phyloP scores from a whole-genome alignment of 176 grass and related monocot species.

The Carex littledalei region DNA sequence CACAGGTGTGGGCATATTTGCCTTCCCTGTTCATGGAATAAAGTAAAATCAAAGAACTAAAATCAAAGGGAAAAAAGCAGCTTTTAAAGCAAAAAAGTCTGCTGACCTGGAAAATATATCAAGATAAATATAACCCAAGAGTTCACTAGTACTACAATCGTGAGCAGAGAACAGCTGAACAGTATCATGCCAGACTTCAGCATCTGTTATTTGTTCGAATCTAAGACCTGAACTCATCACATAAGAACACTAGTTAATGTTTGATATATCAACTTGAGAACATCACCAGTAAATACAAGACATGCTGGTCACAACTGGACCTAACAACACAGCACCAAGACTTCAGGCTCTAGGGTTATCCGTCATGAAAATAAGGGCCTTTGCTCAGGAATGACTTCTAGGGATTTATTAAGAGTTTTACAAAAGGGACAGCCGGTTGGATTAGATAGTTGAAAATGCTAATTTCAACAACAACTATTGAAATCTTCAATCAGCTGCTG shows the following conservation, averaged over 20 bases:
- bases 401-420: background rate
- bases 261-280: constrained; percentile 10
- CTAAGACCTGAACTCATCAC: constrained; percentile 43
- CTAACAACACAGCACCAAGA: background rate
- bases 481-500: background rate
- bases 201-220: constrained; percentile 80
- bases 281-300: background rate
- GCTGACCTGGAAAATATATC: constrained; percentile 80
- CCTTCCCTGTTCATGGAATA: constrained; percentile 61
- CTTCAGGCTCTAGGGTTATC: background rate
- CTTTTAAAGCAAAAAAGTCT: constrained; percentile 13
- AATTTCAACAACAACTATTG: background rate
- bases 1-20: constrained; percentile 81
- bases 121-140: constrained; percentile 92
- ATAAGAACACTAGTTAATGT: constrained; percentile 26
- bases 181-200: constrained; percentile 84
- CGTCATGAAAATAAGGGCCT: background rate
- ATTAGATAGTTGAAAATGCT: background rate
- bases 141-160: constrained; percentile 64
- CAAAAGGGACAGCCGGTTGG: background rate
- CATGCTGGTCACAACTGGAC: background rate
- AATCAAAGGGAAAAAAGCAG: background rate
- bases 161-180: constrained; percentile 70
- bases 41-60: constrained; percentile 13
- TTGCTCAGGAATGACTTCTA: background rate